These are phyloP conservation scores for Cryptococcus amylolentus DNA, from an alignment of 1,284 basidiomycete genomes.

Conservation along the genomic window DNA sequence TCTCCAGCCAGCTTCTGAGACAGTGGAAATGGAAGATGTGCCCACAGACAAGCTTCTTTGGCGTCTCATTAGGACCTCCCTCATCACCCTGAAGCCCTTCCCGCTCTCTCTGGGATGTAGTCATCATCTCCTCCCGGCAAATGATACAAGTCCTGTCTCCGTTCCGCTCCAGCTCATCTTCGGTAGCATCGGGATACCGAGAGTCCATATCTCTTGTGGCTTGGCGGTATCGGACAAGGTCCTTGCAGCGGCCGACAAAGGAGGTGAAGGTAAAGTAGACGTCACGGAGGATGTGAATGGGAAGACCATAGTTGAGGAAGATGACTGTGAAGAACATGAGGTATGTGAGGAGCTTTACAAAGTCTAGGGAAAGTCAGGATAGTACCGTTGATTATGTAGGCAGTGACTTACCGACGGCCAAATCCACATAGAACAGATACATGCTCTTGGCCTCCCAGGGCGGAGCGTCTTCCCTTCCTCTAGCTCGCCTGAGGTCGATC, in stretches of 20 bases:
- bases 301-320: conserved; percentile 89
- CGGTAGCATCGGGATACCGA: conserved; percentile 89
- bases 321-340: conserved; percentile 89
- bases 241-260: conserved; percentile 79
- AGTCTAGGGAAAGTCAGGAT: conserved; percentile 58
- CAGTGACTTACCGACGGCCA: conserved; percentile 67
- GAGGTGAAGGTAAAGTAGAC: conserved; percentile 92
- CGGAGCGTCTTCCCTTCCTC: conserved; percentile 80
- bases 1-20: conserved; percentile 92
- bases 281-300: conserved; percentile 93
- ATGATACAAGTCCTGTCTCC: conserved; percentile 95
- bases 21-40: conserved; percentile 99
- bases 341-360: conserved; percentile 88
- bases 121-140: conserved; percentile 93
- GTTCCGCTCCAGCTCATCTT: conserved; percentile 72
- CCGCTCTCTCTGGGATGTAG: conserved; percentile 32
- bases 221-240: conserved; percentile 84
- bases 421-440: conserved; percentile 91
- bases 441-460: conserved; percentile 98
- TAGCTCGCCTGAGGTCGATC: conserved; percentile 74
- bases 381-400: conserved; percentile 3
- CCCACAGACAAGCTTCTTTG: conserved; percentile 92
- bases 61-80: conserved; percentile 86
- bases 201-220: conserved; percentile 97
- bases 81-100: conserved; percentile 12